Evolutionary conservation across 306 rosid genomes (phyloP).

Genomic region (Cicer yamashitae): DNA sequence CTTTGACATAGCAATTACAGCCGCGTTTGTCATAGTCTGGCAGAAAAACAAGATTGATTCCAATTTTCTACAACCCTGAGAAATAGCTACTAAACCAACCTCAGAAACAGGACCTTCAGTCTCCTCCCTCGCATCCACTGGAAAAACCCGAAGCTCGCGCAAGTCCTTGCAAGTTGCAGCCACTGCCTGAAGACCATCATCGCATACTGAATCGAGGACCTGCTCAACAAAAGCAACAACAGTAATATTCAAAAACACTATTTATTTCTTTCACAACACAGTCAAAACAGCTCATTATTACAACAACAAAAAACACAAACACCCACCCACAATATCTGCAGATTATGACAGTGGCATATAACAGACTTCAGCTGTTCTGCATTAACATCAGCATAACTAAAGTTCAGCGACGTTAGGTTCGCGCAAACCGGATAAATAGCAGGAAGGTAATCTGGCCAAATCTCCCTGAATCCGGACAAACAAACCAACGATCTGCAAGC

Average conservation of each 20-base stretch:
- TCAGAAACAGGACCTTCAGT: slow-evolving; percentile 83
- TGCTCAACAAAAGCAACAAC: slow-evolving; percentile 44
- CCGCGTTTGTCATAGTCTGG: slow-evolving; percentile 86
- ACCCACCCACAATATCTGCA: slow-evolving; percentile 82
- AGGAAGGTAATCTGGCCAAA: slow-evolving; percentile 62
- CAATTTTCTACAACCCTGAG: slow-evolving; percentile 83
- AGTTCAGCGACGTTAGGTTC: slow-evolving; percentile 73
- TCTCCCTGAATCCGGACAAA: slow-evolving; percentile 87
- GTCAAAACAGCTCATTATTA: background rate
- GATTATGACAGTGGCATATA: slow-evolving; percentile 71
- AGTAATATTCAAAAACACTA: slow-evolving; percentile 42
- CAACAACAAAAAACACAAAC: slow-evolving; percentile 3
- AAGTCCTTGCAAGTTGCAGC: slow-evolving; percentile 83
- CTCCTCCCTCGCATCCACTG: slow-evolving; percentile 62
- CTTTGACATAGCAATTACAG: slow-evolving; percentile 85
- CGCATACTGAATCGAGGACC: slow-evolving; percentile 84
- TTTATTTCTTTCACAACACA: background rate
- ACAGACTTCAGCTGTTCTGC: slow-evolving; percentile 67
- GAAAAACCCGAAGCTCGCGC: slow-evolving; percentile 86
- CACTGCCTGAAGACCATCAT: slow-evolving; percentile 88
- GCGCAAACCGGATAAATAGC: slow-evolving; percentile 68
- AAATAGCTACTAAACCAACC: slow-evolving; percentile 79
- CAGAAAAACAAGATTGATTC: slow-evolving; percentile 78
- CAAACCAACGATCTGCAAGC: slow-evolving; percentile 80
- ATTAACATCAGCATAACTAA: slow-evolving; percentile 74